Percentiles rank a stretch among this genome's conserved stretches.
Conservation (phyloP, 495 filamentous ascomycete species). For the Neurospora cerealis region DNA sequence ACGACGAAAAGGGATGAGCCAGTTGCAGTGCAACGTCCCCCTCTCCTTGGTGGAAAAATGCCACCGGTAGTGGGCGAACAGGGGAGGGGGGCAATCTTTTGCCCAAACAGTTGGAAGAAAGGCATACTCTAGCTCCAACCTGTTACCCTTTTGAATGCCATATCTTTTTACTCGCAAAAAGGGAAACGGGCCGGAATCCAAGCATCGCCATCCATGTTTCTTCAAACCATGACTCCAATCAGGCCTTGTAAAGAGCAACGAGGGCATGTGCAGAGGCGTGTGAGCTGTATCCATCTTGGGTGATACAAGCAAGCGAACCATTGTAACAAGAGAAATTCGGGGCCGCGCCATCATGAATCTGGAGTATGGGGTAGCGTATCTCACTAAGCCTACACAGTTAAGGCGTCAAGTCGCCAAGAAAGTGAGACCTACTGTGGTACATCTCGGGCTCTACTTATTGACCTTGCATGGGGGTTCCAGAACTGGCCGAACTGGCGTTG, state of each 20-base stretch:
- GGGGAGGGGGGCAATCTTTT: not conserved
- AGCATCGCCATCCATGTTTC: not conserved
- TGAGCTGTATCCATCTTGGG: not conserved
- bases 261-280: not conserved
- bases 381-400: not conserved
- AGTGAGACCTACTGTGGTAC: not conserved
- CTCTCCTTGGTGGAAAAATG: conserved; percentile 14
- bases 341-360: not conserved
- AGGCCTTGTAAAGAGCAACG: not conserved
- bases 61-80: not conserved
- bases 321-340: not conserved
- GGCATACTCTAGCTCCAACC: not conserved
- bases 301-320: not conserved
- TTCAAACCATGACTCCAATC: not conserved
- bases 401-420: not conserved
- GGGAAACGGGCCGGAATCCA: conserved; percentile 4
- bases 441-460: not conserved
- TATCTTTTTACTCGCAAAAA: not conserved
- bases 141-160: not conserved
- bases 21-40: not conserved
- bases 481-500: not conserved
- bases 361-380: not conserved
- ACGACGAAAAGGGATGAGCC: not conserved
- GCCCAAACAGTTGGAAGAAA: not conserved
- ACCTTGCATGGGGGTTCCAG: not conserved